Evolutionary conservation across 2,329 filamentous ascomycete genomes (phyloP).

Genomic region (Hymenoscyphus albidus): DNA sequence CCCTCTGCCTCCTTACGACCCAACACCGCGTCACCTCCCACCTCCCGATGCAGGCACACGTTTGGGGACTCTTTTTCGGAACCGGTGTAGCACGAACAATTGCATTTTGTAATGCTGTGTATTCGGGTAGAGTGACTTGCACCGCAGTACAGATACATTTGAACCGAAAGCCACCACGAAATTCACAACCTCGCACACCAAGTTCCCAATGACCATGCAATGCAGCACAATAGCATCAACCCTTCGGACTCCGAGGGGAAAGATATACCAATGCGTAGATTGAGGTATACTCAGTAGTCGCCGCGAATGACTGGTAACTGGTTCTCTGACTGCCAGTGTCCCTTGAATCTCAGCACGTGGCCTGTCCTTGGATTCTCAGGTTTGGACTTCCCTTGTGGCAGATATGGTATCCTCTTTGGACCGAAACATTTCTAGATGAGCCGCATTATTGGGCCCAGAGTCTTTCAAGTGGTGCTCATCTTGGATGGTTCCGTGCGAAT

Average conservation of each 20-base stretch:
- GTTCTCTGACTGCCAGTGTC: background rate
- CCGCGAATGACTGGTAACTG: background rate
- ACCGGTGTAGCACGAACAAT: background rate
- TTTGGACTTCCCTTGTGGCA: background rate
- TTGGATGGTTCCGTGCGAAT: background rate
- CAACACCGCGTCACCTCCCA: background rate
- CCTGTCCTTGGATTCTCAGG: background rate
- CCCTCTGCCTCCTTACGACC: background rate
- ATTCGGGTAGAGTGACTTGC: too few species aligned
- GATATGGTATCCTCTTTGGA: background rate
- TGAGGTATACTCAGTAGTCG: background rate
- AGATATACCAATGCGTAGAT: background rate
- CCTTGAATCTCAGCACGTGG: background rate
- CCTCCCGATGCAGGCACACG: background rate
- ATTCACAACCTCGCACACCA: background rate
- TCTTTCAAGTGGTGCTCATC: background rate
- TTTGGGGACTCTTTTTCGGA: background rate
- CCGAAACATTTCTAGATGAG: background rate
- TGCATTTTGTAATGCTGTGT: background rate
- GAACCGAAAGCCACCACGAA: background rate
- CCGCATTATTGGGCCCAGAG: background rate
- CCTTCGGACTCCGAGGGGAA: background rate
- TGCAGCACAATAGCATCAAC: background rate
- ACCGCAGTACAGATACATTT: background rate
- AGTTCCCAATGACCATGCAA: background rate